Base-by-base conservation (phyloP, 768 basidiomycete genomes). In the Serpula lacrymans region DNA sequence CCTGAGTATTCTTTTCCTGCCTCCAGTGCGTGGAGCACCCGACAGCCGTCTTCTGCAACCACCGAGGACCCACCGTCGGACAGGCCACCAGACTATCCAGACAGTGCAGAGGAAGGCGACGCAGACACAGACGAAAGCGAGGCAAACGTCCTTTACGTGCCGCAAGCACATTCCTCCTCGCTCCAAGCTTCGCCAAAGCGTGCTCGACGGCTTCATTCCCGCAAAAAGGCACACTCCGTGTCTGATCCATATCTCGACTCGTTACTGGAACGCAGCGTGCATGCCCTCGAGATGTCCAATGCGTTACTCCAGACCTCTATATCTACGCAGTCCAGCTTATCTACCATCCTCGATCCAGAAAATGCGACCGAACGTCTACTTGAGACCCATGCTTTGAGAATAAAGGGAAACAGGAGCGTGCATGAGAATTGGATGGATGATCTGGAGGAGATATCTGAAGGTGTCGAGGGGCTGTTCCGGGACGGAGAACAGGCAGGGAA, bases 211-310 rank as follows among this genome's bases (percentile, higher is more conserved):
- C 51, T 58, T 37, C 38, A 52, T 27, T 49, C 62, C 24, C 53
- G 57, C 43, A 56, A 62, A 42, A 51, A 60, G 34, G 40, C 46
- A 16, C 50, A 51, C 34, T 57, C 44, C 23, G 36, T 61, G 16
- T 58, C 65, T 35, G 81, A 84, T 56, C 74, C 75, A 10, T 80
- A 75, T 51, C 72, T 89, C 20, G 89, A 91, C 60, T 74, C 82
- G n/a, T 68, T 91, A 12, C 72, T 91, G 2, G 85, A 80, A 43
- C 79, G 88, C 47, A 88, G 86, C 48, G 85, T 91, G 11, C 80
- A 88, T 61, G 88, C 88, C 1, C 70, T 92, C 7, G 89, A 91
- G 57, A 81, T 89, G 71, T 91, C 88, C 4, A 91, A 91, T 43
- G 74, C 80, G 3, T 67, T 91, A 9, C 67, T 92, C 33, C 82